Base-by-base conservation (phyloP, 1,139 yeast genomes). In the Tardiomyces digboiensis region DNA sequence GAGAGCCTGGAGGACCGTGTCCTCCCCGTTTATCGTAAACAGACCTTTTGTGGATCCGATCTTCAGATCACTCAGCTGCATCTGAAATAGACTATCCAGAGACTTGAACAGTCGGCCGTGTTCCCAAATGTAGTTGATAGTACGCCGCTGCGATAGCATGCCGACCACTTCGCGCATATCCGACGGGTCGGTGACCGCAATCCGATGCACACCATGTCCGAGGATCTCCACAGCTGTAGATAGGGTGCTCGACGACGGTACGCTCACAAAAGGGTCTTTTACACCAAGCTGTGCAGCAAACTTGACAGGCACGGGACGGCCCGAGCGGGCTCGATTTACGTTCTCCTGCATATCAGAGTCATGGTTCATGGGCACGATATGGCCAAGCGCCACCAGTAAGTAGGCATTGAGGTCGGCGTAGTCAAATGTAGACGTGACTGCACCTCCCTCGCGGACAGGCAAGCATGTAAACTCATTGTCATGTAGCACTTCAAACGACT, bases 151-250 rank as follows among this genome's bases (percentile, higher is more conserved):
- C 0, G 96, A 86, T 44, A 91, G 71, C 16, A 91, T 78, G 46
- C 97, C 97, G 4, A 59, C 53, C 26, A 62, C 59, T 19, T 54
- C 53, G 54, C 65, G 54, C 36, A 70, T 63, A 55, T 63, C 52
- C 49, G 62, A 65, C 23, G 68, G 64, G 57, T 81, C 75, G 12
- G 85, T 76, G 48, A 89, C 84, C 19, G 97, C 96, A 37, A 89
- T 77, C 58, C 97, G 74, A 64, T 91, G 97, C 8, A 87, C 95
- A 7, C 97, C 97, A 42, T 83, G 77, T 19, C 96, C 97, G 48
- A 89, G 71, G 16, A 84, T 80, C 61, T 86, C 95, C 56, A 85
- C 84, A 1, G 85, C 97, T 2, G 78, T 72, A 38, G 80, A 72
- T 44, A 89, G 68, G 20, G 81, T 75, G 45, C 84, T 89, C 26